A percentile compares a stretch with the other conserved stretches of the same genome.
Evolutionary conservation across 352 stramenopile species (phyloP).

Genomic region (Achlya hypogyna): DNA sequence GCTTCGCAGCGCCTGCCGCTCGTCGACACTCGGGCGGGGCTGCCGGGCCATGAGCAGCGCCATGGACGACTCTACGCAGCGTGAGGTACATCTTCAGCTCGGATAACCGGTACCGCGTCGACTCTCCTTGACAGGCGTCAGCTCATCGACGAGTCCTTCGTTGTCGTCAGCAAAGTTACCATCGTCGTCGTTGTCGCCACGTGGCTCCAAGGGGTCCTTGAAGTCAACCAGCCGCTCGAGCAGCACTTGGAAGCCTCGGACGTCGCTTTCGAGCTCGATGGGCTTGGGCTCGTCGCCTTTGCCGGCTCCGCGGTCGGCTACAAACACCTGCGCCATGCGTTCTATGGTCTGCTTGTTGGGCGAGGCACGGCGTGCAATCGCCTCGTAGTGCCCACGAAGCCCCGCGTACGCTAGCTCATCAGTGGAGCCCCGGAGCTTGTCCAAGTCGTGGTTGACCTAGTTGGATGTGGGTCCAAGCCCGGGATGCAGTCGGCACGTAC

Average conservation of each 20-base stretch:
- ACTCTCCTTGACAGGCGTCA: background rate
- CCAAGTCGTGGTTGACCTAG: slow-evolving; percentile 11
- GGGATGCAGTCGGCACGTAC: background rate
- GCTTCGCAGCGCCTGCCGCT: background rate
- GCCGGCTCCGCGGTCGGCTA: background rate
- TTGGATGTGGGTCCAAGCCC: background rate
- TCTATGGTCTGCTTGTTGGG: background rate
- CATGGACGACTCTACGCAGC: background rate
- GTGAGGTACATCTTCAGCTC: background rate
- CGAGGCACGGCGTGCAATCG: background rate
- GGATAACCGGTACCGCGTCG: background rate
- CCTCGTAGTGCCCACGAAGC: background rate
- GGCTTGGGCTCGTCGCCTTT: background rate
- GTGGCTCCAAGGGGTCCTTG: background rate
- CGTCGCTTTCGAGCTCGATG: background rate
- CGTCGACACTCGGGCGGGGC: background rate
- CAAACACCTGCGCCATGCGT: background rate
- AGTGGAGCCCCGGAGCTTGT: background rate
- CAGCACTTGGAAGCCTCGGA: slow-evolving; percentile 7
- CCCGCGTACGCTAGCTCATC: slow-evolving; percentile 8
- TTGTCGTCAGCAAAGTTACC: background rate
- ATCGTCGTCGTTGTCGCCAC: background rate
- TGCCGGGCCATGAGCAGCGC: background rate
- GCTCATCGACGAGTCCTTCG: background rate
- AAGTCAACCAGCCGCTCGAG: slow-evolving; percentile 2